phyloP scores from a whole-genome alignment of 768 basidiomycete species.

The Chalciporus piperatus region DNA sequence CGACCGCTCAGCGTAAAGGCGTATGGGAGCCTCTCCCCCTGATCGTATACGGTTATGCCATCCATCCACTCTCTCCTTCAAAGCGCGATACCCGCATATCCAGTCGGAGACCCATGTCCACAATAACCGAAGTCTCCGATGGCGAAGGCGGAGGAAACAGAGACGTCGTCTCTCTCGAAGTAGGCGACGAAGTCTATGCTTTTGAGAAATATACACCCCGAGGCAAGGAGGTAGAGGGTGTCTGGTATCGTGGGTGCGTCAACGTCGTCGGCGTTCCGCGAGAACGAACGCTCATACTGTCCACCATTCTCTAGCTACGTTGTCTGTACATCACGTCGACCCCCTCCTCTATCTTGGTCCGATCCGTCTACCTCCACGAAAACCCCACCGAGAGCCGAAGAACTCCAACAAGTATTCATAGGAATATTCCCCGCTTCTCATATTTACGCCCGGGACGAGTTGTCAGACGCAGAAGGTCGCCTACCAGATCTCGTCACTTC shows the following conservation, averaged over 20 bases:
- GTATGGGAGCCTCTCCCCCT: constrained; percentile 64
- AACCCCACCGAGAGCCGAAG: constrained; percentile 60
- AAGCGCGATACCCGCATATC: constrained; percentile 70
- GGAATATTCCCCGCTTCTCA: constrained; percentile 93
- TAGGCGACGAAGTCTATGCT: constrained; percentile 96
- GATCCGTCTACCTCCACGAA: constrained; percentile 50
- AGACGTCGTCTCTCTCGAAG: constrained; percentile 83
- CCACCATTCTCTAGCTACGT: constrained; percentile 60
- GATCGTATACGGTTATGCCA: constrained; percentile 89
- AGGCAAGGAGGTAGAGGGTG: constrained; percentile 69
- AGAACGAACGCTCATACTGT: neutral
- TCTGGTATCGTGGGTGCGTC: constrained; percentile 94
- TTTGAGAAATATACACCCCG: constrained; percentile 86
- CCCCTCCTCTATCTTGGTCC: constrained; percentile 66
- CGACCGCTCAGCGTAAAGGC: constrained; percentile 36
- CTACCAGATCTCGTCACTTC: constrained; percentile 72
- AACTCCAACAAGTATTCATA: constrained; percentile 85
- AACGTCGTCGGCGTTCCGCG: neutral
- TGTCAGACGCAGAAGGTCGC: constrained; percentile 84
- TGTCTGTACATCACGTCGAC: constrained; percentile 72
- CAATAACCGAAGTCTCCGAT: constrained; percentile 45
- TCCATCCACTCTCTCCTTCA: constrained; percentile 76
- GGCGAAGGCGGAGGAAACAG: constrained; percentile 64
- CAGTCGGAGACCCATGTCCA: constrained; percentile 38
- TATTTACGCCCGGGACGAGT: constrained; percentile 81